Conservation (phyloP, 768 basidiomycete species). For the Pisolithus sp. region DNA sequence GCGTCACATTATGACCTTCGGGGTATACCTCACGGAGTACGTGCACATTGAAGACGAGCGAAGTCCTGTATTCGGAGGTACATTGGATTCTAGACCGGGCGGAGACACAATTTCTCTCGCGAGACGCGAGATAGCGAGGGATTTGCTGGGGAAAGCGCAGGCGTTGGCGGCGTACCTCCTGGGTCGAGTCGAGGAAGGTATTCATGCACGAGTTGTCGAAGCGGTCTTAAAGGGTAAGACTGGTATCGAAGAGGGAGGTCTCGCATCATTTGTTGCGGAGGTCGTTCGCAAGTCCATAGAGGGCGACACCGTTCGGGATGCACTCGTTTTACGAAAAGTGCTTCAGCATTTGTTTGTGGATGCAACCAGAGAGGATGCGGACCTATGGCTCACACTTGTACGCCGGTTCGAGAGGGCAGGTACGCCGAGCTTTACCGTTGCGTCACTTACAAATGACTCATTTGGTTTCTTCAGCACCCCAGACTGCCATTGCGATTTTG, state of each 20-base stretch:
- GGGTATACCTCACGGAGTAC: slow-evolving; percentile 57
- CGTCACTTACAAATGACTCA: background rate
- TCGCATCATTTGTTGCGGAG: slow-evolving; percentile 27
- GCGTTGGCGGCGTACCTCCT: slow-evolving; percentile 62
- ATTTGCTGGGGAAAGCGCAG: slow-evolving; percentile 39
- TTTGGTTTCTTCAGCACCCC: slow-evolving; percentile 45
- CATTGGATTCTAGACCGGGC: background rate
- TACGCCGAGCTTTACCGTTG: slow-evolving; percentile 26
- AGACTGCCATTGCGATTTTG: slow-evolving; percentile 61
- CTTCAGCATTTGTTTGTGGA: slow-evolving; percentile 56
- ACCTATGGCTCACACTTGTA: slow-evolving; percentile 70
- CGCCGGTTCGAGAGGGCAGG: slow-evolving; percentile 58
- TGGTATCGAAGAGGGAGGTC: slow-evolving; percentile 11
- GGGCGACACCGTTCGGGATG: slow-evolving; percentile 45
- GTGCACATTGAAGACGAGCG: slow-evolving; percentile 43
- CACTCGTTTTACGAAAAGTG: slow-evolving; percentile 54
- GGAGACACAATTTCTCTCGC: background rate
- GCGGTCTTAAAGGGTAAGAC: slow-evolving; percentile 25
- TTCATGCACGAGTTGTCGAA: slow-evolving; percentile 42
- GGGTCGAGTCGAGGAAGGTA: slow-evolving; percentile 37
- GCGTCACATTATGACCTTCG: slow-evolving; percentile 60
- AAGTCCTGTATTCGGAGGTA: slow-evolving; percentile 43
- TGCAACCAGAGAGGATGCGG: slow-evolving; percentile 58
- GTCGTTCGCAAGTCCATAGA: slow-evolving; percentile 26
- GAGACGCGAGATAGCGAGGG: slow-evolving; percentile 23